These are phyloP conservation scores for Thinopyrum elongatum DNA, from an alignment of 176 grass and related monocot species.

Conservation along the genomic window DNA sequence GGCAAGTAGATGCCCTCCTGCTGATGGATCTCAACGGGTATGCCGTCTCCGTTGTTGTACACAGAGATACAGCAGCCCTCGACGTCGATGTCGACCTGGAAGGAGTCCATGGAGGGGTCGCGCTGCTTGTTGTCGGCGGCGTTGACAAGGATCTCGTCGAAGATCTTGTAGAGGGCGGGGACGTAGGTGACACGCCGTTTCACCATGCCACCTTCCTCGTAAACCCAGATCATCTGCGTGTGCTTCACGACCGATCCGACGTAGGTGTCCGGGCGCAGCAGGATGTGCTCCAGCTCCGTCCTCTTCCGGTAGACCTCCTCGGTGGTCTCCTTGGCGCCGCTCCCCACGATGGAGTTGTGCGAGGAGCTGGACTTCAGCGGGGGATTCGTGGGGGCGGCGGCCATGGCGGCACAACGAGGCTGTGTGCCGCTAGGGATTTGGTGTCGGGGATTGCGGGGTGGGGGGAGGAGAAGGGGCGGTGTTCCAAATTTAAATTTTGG, in stretches of 20 bases:
- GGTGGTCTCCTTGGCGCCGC: constrained; percentile 38
- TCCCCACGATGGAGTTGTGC: constrained; percentile 50
- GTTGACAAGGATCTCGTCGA: constrained; percentile 93
- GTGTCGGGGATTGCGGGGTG: background rate
- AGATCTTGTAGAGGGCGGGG: constrained; percentile 87
- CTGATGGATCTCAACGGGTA: constrained; percentile 77
- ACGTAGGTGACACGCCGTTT: constrained; percentile 64
- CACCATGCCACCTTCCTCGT: constrained; percentile 57
- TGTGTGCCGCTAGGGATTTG: constrained; percentile 17
- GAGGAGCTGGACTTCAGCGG: constrained; percentile 48
- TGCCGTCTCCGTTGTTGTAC: constrained; percentile 72
- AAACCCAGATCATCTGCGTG: constrained; percentile 68
- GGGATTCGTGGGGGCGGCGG: constrained; percentile 29
- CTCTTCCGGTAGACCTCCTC: constrained; percentile 91
- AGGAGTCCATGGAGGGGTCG: constrained; percentile 68
- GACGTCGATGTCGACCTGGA: constrained; percentile 78
- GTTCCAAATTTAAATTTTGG: no score
- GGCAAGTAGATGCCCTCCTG: constrained; percentile 86
- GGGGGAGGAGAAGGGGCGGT: no score
- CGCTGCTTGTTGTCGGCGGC: constrained; percentile 89
- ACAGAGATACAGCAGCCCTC: constrained; percentile 50
- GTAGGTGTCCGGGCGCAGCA: constrained; percentile 76
- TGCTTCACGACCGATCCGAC: constrained; percentile 75
- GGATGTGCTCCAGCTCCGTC: constrained; percentile 79
- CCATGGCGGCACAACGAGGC: constrained; percentile 52